Base-by-base conservation (phyloP, 345 rosid species). In the Pistacia integerrima region DNA sequence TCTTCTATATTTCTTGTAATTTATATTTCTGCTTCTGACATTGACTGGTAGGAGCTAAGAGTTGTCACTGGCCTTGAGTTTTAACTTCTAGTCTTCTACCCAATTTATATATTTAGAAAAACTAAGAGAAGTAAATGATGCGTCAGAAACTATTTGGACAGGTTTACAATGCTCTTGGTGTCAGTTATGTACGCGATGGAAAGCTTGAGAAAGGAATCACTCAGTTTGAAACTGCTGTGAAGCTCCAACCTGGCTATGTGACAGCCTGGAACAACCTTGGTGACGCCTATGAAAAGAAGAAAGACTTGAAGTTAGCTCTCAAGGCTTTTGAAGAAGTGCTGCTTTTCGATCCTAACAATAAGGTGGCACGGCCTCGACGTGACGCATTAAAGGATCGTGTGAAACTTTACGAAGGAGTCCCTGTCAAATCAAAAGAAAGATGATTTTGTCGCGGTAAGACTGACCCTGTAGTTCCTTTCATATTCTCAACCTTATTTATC, bases 181-280 rank as follows among this genome's bases (percentile, higher is more conserved):
- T 95, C 38, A 87, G 88, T 77, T 93, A 93, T 69, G 73, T 79
- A 18, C 91, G 89, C 58, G 93, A 95, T 41, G 97, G 86, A 64
- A 95, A 93, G 77, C 86, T 91, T 7, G 99, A 96, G 48, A 96
- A 90, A 84, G 99, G 97, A 68, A 92, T 92, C 48, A 79, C 77
- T 41, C 97, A 93, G 78, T 92, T 95, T 58, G 97, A 92, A 82
- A 87, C 83, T 61, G 97, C 98, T 2, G 97, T 93, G 82, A 90
- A 91, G 88, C 75, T 93, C 72, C 98, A 93, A 71, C 98, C 98
- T 0, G 98, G 98, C 63, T 96, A 96, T 69, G 99, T 93, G 69
- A 93, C 94, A 8, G 99, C 98, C 54, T 96, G 98, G 99, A 96
- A 93, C 89, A 93, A 96, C 85, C 98, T 96, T 41, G 99, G 99